Base-by-base conservation (phyloP, 306 rosid genomes). In the Corylus americana region DNA sequence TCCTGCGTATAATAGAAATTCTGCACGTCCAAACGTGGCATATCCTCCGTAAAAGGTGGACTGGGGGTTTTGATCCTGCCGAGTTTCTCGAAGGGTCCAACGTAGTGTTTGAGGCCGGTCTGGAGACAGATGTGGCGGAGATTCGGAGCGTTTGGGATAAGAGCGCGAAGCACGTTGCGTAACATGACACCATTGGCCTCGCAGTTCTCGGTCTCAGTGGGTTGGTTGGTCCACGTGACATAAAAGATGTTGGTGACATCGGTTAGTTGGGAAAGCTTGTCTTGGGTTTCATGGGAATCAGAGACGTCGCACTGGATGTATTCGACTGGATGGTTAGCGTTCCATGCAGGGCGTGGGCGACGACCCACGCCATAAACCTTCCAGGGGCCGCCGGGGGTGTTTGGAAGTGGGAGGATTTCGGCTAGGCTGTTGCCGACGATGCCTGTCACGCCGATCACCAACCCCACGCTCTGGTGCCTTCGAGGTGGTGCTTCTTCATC, bases 351-450 rank as follows among this genome's bases (percentile, higher is more conserved):
- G 0, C 92, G 89, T 8, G 94, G 91, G 1, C 94, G 86, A 20
- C 97, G 92, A 0, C 90, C 94, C 3, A 92, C 90, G 57, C 94
- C 94, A 76, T 92, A 92, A 75, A 92, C 91, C 42, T 92, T 90
- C 97, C 94, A 92, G 39, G 91, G 91, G 1, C 92, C 94, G 6
- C 90, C 92, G 11, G 94, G 97, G 1, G 97, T 88, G 76, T 90
- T 90, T 4, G 87, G 59, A 29, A 87, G 90, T 0, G 94, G 97
- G 3, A 92, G 92, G 42, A 92, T 92, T 71, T 89, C 93, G 55
- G 97, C 94, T 9, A 92, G 86, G 86, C 94, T 92, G 59, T 90
- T 92, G 51, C 94, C 93, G 0, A 92, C 94, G 54, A 92, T 89
- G 29, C 94, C 93, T 0, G 95, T 90, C 2, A 92, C 88, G 35